phyloP scores from a whole-genome alignment of 2,329 filamentous ascomycete species.

The Aspergillus alliaceus region DNA sequence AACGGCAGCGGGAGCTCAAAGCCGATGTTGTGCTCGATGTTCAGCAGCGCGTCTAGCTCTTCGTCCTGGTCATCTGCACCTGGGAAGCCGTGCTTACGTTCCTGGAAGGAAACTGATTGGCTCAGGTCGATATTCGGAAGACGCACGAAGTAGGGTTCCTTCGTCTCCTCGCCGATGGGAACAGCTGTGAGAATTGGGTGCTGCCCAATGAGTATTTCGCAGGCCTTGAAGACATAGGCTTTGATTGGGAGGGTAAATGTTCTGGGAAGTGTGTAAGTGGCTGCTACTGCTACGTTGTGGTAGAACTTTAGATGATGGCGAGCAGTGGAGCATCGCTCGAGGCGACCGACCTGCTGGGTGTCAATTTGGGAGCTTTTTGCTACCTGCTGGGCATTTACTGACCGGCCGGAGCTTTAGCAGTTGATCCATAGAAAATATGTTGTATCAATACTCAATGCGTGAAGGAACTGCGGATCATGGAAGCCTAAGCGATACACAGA shows the following conservation, averaged over 20 bases:
- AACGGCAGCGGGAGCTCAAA: slow-evolving; percentile 40
- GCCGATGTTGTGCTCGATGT: slow-evolving; percentile 42
- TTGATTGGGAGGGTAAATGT: slow-evolving; percentile 24
- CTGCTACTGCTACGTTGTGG: slow-evolving; percentile 45
- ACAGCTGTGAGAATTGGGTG: slow-evolving; percentile 48
- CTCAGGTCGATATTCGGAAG: slow-evolving; percentile 45
- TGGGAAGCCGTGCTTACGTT: slow-evolving; percentile 17
- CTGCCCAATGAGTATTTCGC: slow-evolving; percentile 35
- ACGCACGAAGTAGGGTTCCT: slow-evolving; percentile 45
- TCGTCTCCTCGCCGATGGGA: slow-evolving; percentile 40
- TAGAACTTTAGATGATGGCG: slow-evolving; percentile 47
- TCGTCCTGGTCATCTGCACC: slow-evolving; percentile 30
- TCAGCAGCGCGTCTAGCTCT: slow-evolving; percentile 44
- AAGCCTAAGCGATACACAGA: neutral
- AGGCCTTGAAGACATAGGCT: slow-evolving; percentile 39
- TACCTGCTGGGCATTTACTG: neutral
- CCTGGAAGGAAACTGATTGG: slow-evolving; percentile 37
- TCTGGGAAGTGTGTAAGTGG: slow-evolving; percentile 35
- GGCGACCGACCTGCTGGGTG: slow-evolving; percentile 31
- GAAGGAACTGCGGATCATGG: neutral
- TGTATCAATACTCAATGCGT: no score
- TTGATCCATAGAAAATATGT: neutral
- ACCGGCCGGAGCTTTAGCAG: neutral
- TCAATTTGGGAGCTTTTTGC: neutral
- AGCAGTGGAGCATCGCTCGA: slow-evolving; percentile 47